Conservation (phyloP, 2,329 filamentous ascomycete species). For the Cladosporium sp. region DNA sequence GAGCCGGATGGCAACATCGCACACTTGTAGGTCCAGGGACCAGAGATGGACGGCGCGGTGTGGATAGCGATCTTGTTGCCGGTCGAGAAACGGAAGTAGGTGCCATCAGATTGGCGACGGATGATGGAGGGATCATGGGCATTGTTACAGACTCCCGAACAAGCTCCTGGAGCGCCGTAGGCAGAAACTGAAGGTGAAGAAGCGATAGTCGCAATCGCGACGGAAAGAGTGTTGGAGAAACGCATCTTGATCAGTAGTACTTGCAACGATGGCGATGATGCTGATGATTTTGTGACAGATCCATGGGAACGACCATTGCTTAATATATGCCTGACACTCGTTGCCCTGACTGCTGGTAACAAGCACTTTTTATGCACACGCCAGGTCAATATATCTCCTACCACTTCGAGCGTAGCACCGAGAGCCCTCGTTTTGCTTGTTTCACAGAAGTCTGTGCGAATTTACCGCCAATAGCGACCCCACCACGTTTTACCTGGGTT, state of each 20-base stretch:
- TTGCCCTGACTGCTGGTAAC: not conserved
- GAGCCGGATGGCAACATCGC: constrained; percentile 44
- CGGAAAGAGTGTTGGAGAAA: not conserved
- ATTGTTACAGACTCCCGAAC: constrained; percentile 40
- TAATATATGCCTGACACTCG: not conserved
- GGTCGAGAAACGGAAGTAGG: constrained; percentile 52
- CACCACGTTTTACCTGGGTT: not conserved
- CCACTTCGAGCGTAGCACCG: not conserved
- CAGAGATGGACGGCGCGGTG: constrained; percentile 43
- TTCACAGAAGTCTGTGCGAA: not conserved
- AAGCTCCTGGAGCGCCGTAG: constrained; percentile 38
- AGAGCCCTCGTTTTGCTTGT: not conserved
- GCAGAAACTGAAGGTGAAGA: constrained; percentile 20
- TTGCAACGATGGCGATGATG: not conserved
- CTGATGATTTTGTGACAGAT: not conserved
- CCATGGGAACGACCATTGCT: not conserved
- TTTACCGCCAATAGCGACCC: constrained; percentile 2
- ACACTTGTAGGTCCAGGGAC: constrained; percentile 50
- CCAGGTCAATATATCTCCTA: not conserved
- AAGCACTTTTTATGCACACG: not conserved
- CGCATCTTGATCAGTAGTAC: not conserved
- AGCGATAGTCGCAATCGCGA: not conserved
- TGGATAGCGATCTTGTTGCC: constrained; percentile 46
- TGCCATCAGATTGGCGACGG: constrained; percentile 43
- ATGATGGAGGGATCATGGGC: constrained; percentile 49